Evolutionary conservation across 2,329 filamentous ascomycete genomes (phyloP), one percentile per base, ranked within the genome.

Genomic region (Colletotrichum musae): DNA sequence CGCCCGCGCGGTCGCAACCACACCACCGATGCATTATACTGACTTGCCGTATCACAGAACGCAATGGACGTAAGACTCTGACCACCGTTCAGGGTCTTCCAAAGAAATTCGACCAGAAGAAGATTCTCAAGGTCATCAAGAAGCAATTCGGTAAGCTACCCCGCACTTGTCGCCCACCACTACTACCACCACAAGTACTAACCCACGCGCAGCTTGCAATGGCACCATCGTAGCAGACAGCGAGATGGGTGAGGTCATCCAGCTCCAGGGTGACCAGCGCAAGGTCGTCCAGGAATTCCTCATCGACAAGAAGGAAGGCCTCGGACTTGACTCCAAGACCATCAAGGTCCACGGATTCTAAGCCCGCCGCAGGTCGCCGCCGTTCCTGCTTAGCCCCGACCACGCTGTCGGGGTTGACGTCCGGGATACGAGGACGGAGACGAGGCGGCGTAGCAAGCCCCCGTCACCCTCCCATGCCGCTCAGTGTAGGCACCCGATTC

Each of bases 51-150:
- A n/a, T 24, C 56, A 41, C 83, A 98, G 95, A 99, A 88, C 96
- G 96, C 87, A 99, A 99, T 98, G 96, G 96, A 91, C 96, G 96
- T 85, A 99, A 99, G 91, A 98, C 96, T 88, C 90, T 99, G 93
- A 99, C 96, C 79, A 99, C 96, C 79, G 95, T 99, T 80, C 95
- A 98, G 90, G 96, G 96, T 85, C 92, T 99, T 79, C 95, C 96
- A 74, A 96, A 96, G 88, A 98, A 98, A 83, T 98, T 98, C 81
- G 95, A 98, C 86, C 94, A 96, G 86, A 98, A 98, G 91, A 98
- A 98, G 88, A 98, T 99, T 83, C 92, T 99, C 80, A 98, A 98
- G 89, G 95, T 97, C 85, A 97, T 98, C 89, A 98, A 98, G 92
- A 98, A 98, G 91, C 96, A 97, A 83, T 98, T 98, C 80, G 93